Evolutionary conservation across 345 rosid species (phyloP), one percentile per base, ranked within the genome.

Genomic region (Camelina neglecta): DNA sequence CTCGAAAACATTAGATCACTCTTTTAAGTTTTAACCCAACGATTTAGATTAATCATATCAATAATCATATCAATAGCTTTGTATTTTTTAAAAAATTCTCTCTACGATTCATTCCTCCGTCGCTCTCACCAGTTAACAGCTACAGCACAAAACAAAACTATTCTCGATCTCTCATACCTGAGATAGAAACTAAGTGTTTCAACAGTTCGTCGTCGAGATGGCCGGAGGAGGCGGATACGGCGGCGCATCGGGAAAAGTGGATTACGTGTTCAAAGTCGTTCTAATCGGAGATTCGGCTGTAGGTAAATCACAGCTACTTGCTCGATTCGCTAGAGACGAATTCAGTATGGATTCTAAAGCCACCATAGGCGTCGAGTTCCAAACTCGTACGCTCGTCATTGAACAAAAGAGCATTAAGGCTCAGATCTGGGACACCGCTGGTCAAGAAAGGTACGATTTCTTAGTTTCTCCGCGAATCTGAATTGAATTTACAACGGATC

Each of bases 391-490:
- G 6, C 75, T 91, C 53, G 78, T 79, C 18, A 91, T 93, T 62
- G 83, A 90, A 36, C 89, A 89, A 12, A 92, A 91, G 81, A 87
- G 87, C 69, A 86, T 93, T 33, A 91, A 93, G 81, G 98, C 97
- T 66, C 98, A 93, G 97, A 91, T 93, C 97, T 93, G 98, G 98
- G 98, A 93, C 69, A 93, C 98, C 69, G 98, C 97, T 67, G 98
- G 97, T 15, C 96, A 94, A 75, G 98, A 93, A 82, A 80, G 94
- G 94, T 89, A 63, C 53, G 35, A 1, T 42, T 45, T 31, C 47
- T 35, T 20, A 11, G 35, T 16, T 18, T 48, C 53, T 47, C 56
- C 33, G 12, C 31, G 41, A 29, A 33, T 44, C 23, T 38, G 24
- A 8, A 13, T 10, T 56, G 8, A 31, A 13, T 11, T 60, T 31